These are phyloP conservation scores for Melampsora americana DNA, from an alignment of 1,284 basidiomycete genomes.

Conservation along the genomic window DNA sequence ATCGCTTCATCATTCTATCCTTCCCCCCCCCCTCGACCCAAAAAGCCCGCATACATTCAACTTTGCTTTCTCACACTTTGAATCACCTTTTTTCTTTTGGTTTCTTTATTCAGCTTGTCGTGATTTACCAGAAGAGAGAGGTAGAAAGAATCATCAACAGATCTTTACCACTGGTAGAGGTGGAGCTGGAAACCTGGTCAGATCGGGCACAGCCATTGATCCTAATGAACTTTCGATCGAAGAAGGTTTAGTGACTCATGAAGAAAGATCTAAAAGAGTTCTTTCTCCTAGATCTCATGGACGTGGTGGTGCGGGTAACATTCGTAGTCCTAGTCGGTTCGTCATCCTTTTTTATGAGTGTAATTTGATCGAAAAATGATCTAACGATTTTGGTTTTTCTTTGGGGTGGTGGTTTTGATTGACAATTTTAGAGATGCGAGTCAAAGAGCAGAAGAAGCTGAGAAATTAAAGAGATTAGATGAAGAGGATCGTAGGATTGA, in stretches of 20 bases:
- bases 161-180: constrained; percentile 18
- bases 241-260: neutral
- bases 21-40: neutral
- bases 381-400: too few species aligned
- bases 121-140: neutral
- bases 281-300: constrained; percentile 16
- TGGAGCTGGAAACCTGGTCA: constrained; percentile 30
- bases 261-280: neutral
- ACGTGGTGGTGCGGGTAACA: constrained; percentile 36
- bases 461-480: constrained; percentile 4
- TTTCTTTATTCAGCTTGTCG: neutral
- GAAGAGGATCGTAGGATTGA: constrained; percentile 27
- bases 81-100: neutral
- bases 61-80: neutral
- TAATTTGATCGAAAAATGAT: too few species aligned
- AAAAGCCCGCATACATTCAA: neutral
- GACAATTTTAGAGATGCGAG: constrained; percentile 18
- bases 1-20: neutral
- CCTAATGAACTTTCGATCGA: neutral
- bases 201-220: neutral
- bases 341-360: neutral
- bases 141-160: constrained; percentile 9
- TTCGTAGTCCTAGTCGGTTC: constrained; percentile 21
- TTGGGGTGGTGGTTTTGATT: neutral
- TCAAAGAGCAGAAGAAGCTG: constrained; percentile 9